These are phyloP conservation scores for Termitomyces sp. DNA, from an alignment of 768 basidiomycete genomes.

Conservation along the genomic window DNA sequence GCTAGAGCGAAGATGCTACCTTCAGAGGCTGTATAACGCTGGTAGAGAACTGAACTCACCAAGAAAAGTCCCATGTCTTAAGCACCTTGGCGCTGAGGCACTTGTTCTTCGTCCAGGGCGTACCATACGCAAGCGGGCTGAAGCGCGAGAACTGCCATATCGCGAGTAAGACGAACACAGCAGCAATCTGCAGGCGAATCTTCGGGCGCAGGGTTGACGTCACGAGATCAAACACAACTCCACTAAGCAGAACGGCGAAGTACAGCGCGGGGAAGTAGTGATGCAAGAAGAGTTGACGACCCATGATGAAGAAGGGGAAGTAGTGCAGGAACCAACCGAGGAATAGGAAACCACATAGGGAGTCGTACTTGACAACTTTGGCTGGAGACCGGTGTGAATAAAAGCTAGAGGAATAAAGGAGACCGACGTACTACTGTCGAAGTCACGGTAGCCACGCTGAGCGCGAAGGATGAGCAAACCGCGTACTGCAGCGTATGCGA, in stretches of 20 bases:
- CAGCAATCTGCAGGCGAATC: constrained; percentile 78
- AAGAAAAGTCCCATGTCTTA: constrained; percentile 95
- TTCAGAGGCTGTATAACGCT: neutral
- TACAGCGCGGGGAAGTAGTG: constrained; percentile 99
- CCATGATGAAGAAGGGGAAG: constrained; percentile 96
- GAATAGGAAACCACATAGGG: constrained; percentile 87
- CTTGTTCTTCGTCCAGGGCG: constrained; percentile 78
- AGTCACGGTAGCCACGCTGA: constrained; percentile 89
- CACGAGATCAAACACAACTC: constrained; percentile 78
- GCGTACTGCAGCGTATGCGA: constrained; percentile 65
- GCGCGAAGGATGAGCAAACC: constrained; percentile 83
- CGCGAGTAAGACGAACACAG: constrained; percentile 67
- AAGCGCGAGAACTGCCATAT: constrained; percentile 79
- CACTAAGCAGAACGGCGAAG: constrained; percentile 79
- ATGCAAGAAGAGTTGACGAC: constrained; percentile 94
- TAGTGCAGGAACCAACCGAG: constrained; percentile 93
- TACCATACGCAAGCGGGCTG: constrained; percentile 83
- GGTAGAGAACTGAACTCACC: constrained; percentile 41
- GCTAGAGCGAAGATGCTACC: constrained; percentile 33
- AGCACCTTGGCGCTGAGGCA: constrained; percentile 82
- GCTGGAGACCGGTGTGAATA: constrained; percentile 41
- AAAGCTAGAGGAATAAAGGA: neutral
- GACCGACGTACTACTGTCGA: constrained; percentile 76
- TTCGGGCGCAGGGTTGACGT: constrained; percentile 78
- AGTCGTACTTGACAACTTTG: constrained; percentile 89